Evolutionary conservation across 1,139 yeast species (phyloP).

Genomic region (Suhomyces kunorum): DNA sequence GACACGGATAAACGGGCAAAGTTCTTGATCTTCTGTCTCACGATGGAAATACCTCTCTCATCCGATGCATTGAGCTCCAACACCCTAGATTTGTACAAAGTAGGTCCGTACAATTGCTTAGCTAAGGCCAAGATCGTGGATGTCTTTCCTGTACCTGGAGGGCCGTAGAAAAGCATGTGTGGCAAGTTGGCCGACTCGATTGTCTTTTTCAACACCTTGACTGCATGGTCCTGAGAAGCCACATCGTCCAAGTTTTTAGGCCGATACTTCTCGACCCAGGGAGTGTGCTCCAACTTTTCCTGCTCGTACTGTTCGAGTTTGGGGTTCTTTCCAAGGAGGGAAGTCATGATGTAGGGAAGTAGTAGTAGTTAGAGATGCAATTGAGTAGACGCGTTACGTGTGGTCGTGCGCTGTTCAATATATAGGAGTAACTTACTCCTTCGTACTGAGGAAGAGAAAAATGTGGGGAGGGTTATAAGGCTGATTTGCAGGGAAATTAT

Average conservation of each 20-base stretch:
- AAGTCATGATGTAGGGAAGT: conserved; percentile 17
- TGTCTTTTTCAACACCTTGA: conserved; percentile 78
- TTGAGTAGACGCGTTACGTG: conserved; percentile 1
- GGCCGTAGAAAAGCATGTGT: conserved; percentile 95
- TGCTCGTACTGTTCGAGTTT: conserved; percentile 37
- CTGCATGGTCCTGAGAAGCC: conserved; percentile 89
- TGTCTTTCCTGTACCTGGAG: conserved; percentile 97
- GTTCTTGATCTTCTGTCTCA: conserved; percentile 86
- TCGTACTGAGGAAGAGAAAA: too few species aligned
- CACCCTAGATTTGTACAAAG: conserved; percentile 70
- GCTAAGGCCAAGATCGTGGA: conserved; percentile 90
- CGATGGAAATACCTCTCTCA: conserved; percentile 93
- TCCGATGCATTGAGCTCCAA: conserved; percentile 94
- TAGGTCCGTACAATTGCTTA: conserved; percentile 75
- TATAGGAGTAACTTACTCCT: too few species aligned
- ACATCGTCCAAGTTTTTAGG: conserved; percentile 85
- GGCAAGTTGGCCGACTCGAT: conserved; percentile 82
- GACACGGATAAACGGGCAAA: conserved; percentile 89
- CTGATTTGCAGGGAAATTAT: too few species aligned
- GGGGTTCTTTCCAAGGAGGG: conserved; percentile 19
- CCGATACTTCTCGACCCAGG: conserved; percentile 82
- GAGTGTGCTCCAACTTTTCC: conserved; percentile 55
- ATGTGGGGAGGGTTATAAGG: too few species aligned
- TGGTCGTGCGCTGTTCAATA: conserved; percentile 7
- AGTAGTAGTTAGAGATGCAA: not conserved